phyloP scores from a whole-genome alignment of 2,329 filamentous ascomycete species.

The Calcarisporium arbuscula region DNA sequence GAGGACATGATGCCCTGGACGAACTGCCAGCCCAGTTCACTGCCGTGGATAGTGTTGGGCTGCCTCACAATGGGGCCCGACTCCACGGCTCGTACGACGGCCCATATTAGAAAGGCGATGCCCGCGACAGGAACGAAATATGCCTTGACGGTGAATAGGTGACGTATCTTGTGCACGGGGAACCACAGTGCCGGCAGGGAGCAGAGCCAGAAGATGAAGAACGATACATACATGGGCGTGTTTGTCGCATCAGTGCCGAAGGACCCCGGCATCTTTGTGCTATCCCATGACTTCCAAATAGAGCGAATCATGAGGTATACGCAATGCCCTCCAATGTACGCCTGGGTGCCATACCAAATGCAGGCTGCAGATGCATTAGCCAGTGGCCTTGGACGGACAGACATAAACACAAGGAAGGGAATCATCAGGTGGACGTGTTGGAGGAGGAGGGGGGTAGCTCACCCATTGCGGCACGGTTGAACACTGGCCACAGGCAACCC shows the following conservation, averaged over 20 bases:
- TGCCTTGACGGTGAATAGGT: slow-evolving; percentile 87
- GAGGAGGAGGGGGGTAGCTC: slow-evolving; percentile 14
- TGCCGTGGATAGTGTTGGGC: slow-evolving; percentile 55
- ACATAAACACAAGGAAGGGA: not conserved
- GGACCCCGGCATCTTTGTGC: slow-evolving; percentile 56
- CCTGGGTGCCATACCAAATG: slow-evolving; percentile 82
- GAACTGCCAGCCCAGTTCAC: slow-evolving; percentile 71
- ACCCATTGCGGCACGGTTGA: slow-evolving; percentile 80
- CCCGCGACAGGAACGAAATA: slow-evolving; percentile 79
- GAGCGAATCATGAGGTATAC: slow-evolving; percentile 83
- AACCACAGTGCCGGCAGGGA: slow-evolving; percentile 85
- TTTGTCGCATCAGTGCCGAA: slow-evolving; percentile 60
- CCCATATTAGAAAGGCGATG: slow-evolving; percentile 82
- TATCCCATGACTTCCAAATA: slow-evolving; percentile 68
- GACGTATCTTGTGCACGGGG: slow-evolving; percentile 80
- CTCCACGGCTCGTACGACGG: slow-evolving; percentile 72
- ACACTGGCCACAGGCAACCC: slow-evolving; percentile 82
- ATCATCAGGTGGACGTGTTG: not conserved
- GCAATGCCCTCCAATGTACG: slow-evolving; percentile 79
- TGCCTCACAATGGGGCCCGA: slow-evolving; percentile 77
- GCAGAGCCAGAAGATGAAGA: slow-evolving; percentile 79
- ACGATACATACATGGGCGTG: slow-evolving; percentile 70
- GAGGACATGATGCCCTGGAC: slow-evolving; percentile 82
- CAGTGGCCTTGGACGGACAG: not conserved
- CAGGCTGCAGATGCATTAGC: slow-evolving; percentile 44